Percentiles rank a stretch among this genome's conserved stretches.
phyloP scores from a whole-genome alignment of 768 basidiomycete species.

The Auriscalpium orientale region DNA sequence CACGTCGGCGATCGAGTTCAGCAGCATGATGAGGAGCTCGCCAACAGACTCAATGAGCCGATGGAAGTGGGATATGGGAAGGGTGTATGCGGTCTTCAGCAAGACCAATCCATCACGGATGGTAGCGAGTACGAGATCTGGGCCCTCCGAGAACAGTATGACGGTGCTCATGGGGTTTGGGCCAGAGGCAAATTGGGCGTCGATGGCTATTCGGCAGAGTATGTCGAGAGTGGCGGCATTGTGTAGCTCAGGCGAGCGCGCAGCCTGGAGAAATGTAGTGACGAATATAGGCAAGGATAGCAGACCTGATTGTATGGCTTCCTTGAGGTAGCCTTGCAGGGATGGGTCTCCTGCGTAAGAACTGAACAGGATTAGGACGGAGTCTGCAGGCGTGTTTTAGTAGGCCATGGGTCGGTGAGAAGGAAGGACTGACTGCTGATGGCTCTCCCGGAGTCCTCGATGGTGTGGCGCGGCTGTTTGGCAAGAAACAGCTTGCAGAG shows the following conservation, averaged over 20 bases:
- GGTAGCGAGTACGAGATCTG: slow-evolving; percentile 41
- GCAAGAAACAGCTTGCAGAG: slow-evolving; percentile 56
- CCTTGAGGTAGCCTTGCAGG: slow-evolving; percentile 58
- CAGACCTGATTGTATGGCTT: slow-evolving; percentile 47
- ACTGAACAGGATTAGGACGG: slow-evolving; percentile 58
- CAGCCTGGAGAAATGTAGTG: slow-evolving; percentile 58
- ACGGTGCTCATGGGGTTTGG: slow-evolving; percentile 42
- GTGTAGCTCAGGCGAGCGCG: slow-evolving; percentile 57
- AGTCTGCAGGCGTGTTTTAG: slow-evolving; percentile 36
- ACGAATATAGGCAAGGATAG: slow-evolving; percentile 56
- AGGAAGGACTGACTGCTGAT: slow-evolving; percentile 48
- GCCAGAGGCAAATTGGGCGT: slow-evolving; percentile 55
- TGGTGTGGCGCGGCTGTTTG: slow-evolving; percentile 35
- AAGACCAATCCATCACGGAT: slow-evolving; percentile 24
- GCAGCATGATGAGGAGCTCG: slow-evolving; percentile 7
- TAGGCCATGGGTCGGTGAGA: not conserved
- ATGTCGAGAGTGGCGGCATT: slow-evolving; percentile 59
- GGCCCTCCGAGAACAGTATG: slow-evolving; percentile 41
- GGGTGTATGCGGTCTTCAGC: slow-evolving; percentile 7
- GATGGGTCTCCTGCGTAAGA: slow-evolving; percentile 64
- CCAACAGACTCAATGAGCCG: slow-evolving; percentile 8
- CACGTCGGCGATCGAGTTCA: slow-evolving; percentile 6
- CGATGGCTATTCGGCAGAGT: slow-evolving; percentile 59
- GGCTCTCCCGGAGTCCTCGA: slow-evolving; percentile 41
- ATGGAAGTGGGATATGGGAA: slow-evolving; percentile 8